Evolutionary conservation across 2,329 filamentous ascomycete species (phyloP), one percentile per base, ranked within the genome.

Genomic region (Pseudogymnoascus sp.): DNA sequence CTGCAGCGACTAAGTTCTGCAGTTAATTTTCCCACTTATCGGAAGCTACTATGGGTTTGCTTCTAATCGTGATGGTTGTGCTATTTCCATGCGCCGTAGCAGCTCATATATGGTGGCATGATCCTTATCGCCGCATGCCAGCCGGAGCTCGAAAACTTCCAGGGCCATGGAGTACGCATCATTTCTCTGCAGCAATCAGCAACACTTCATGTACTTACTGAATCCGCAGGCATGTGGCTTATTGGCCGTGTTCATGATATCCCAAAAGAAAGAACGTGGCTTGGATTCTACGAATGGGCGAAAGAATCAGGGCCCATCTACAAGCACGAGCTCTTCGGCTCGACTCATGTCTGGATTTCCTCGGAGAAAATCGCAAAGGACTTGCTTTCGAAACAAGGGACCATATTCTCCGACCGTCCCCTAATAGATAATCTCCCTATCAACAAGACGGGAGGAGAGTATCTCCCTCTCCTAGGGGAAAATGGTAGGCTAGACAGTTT

Each of bases 201-300:
- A 16, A 53, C 29, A 53, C 14, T 53, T 11, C n/a, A 53, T 31
- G 47, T 53, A 53, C 47, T 53, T 53, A 53, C 47, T 53, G 47
- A 59, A 47, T 47, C 10, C 24, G 37, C 44, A 80, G 78, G 74
- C 47, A 68, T 77, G 4, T 79, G 78, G 1, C 71, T 77, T 42
- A 73, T 81, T 50, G 79, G 79, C 4, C 74, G 78, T 14, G 71
- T 81, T 14, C 78, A 80, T 64, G 78, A 80, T 68, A 68, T 81
- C 3, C 78, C 79, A 1, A 66, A 70, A 13, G 71, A 76, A 37
- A 70, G 69, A 37, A 72, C 78, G 19, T 80, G 78, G 78, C 65
- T 80, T 26, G 80, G 80, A 68, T 79, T 80, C 64, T 76, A 77
- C 65, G 77, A 80, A 65, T 81, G 79, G 78, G 74, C 73, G 64